Percentiles rank a stretch among this genome's conserved stretches.
phyloP scores from a whole-genome alignment of 1,139 yeast genomes.

The Petasospora rhodanensis region DNA sequence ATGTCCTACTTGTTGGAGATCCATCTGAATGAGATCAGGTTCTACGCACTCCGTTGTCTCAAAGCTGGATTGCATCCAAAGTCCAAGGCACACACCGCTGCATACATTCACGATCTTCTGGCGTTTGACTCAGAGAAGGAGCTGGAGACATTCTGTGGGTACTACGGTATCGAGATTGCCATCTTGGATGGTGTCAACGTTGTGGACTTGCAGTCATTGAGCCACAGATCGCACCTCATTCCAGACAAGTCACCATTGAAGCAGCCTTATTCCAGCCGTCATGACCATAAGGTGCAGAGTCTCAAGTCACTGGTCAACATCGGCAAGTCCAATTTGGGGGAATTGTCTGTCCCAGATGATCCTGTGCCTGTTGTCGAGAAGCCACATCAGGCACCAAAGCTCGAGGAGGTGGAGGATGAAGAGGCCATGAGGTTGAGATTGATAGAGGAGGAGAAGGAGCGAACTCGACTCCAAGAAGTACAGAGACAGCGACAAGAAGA shows the following conservation, averaged over 20 bases:
- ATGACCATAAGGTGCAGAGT: conserved; percentile 41
- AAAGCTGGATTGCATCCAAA: conserved; percentile 65
- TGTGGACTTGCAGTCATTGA: conserved; percentile 57
- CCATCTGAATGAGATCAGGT: conserved; percentile 74
- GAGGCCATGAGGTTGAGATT: conserved; percentile 1
- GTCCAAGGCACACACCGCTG: conserved; percentile 58
- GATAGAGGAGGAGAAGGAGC: conserved; percentile 4
- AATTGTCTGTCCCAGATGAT: not conserved
- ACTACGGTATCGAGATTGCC: conserved; percentile 56
- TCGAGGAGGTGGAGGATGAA: conserved; percentile 1
- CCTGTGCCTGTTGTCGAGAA: not conserved
- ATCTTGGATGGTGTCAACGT: conserved; percentile 37
- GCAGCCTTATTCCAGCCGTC: conserved; percentile 52
- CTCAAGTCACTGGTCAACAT: conserved; percentile 31
- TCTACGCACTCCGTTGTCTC: conserved; percentile 69
- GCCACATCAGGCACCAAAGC: not conserved
- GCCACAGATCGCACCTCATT: conserved; percentile 38
- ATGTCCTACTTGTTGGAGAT: conserved; percentile 75
- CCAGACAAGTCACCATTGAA: conserved; percentile 42
- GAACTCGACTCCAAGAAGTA: no score
- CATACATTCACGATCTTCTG: conserved; percentile 44
- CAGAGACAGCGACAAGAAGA: conserved; percentile 4
- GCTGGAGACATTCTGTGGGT: conserved; percentile 50
- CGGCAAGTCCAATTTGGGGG: conserved; percentile 30
- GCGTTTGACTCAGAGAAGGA: conserved; percentile 63